Conservation (phyloP, 2,329 filamentous ascomycete species). For the Septoria petroselini region DNA sequence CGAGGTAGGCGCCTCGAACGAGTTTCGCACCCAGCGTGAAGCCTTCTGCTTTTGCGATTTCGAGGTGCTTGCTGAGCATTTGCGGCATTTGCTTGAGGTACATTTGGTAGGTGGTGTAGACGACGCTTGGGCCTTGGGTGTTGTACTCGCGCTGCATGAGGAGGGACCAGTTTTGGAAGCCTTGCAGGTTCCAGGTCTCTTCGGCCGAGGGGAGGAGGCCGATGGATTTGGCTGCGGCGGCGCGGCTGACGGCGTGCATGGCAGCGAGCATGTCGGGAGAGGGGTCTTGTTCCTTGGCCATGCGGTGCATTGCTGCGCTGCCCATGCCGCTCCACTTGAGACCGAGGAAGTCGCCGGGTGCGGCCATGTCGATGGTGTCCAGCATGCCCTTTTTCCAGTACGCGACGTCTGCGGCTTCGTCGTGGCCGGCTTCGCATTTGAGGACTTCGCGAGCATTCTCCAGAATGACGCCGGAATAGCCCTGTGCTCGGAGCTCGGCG, state of each 20-base stretch:
- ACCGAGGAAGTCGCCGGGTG: constrained; percentile 53
- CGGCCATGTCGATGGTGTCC: constrained; percentile 61
- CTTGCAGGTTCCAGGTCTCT: constrained; percentile 71
- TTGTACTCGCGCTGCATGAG: constrained; percentile 63
- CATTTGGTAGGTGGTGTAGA: constrained; percentile 66
- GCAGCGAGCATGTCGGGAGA: constrained; percentile 63
- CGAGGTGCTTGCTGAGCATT: constrained; percentile 43
- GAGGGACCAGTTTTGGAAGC: constrained; percentile 78
- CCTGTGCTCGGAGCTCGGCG: constrained; percentile 64
- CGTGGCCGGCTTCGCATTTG: constrained; percentile 52
- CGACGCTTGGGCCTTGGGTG: constrained; percentile 57
- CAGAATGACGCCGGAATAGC: constrained; percentile 79
- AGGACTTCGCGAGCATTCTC: constrained; percentile 82
- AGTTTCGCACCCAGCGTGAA: constrained; percentile 58
- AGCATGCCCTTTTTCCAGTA: constrained; percentile 73
- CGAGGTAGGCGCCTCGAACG: constrained; percentile 57
- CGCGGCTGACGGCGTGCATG: constrained; percentile 71
- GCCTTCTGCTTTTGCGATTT: constrained; percentile 44
- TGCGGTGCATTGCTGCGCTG: constrained; percentile 63
- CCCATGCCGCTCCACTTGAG: constrained; percentile 79
- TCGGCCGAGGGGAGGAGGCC: constrained; percentile 82
- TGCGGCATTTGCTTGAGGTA: constrained; percentile 47
- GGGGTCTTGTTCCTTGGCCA: constrained; percentile 62
- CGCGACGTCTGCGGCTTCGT: constrained; percentile 59
- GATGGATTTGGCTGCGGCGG: constrained; percentile 66